Evolutionary conservation across 371 early-diverging fungal genomes (phyloP).

Genomic region (Syncephalastrum racemosum): DNA sequence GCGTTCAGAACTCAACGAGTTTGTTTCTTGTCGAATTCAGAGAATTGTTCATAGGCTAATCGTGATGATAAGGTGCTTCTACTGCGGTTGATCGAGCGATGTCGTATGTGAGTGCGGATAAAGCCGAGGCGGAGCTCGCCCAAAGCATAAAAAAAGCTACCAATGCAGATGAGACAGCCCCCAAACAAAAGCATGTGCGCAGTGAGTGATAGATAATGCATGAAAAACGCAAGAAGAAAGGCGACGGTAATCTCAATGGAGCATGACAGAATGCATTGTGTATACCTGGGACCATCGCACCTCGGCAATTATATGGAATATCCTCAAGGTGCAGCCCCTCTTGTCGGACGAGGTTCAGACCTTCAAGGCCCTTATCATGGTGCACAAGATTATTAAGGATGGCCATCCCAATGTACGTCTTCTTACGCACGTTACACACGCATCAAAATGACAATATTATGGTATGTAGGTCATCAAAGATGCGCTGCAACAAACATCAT

Average conservation of each 20-base stretch:
- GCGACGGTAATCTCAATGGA: background rate
- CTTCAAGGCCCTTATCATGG: slow-evolving; percentile 91
- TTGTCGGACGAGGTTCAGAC: slow-evolving; percentile 89
- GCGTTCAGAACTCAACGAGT: too few relatives aligned
- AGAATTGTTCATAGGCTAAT: too few relatives aligned
- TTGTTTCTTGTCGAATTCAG: too few relatives aligned
- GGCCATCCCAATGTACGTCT: slow-evolving; percentile 81
- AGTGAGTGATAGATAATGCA: slow-evolving; percentile 45
- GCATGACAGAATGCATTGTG: slow-evolving; percentile 70
- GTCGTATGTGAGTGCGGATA: slow-evolving; percentile 57
- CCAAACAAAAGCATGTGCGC: slow-evolving; percentile 96
- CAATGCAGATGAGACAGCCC: slow-evolving; percentile 86
- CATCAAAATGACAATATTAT: background rate
- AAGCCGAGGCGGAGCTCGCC: slow-evolving; percentile 85
- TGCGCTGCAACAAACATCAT: slow-evolving; percentile 66
- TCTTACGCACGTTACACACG: background rate
- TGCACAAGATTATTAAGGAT: slow-evolving; percentile 93
- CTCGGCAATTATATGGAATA: slow-evolving; percentile 83
- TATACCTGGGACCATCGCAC: slow-evolving; percentile 94
- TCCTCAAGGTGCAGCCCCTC: slow-evolving; percentile 84
- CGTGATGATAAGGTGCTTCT: too few relatives aligned
- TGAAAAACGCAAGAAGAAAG: too few relatives aligned
- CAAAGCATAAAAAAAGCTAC: slow-evolving; percentile 90
- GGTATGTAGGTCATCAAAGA: slow-evolving; percentile 65
- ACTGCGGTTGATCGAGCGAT: slow-evolving; percentile 12